Evolutionary conservation across 2,329 filamentous ascomycete species (phyloP).

Genomic region (Trichoderma semiorbis): DNA sequence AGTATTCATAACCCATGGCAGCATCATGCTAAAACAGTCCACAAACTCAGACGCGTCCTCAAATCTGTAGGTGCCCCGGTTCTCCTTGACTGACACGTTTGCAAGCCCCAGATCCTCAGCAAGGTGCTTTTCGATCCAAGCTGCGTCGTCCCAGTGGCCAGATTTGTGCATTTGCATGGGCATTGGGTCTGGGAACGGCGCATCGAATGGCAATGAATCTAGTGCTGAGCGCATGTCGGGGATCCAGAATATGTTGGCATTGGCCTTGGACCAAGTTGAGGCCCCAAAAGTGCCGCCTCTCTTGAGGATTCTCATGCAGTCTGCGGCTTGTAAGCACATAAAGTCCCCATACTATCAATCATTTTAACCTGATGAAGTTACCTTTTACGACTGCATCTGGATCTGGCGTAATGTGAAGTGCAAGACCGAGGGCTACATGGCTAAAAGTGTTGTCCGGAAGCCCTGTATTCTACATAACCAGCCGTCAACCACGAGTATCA

Average conservation of each 20-base stretch:
- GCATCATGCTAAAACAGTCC: constrained; percentile 36
- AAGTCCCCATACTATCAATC: neutral
- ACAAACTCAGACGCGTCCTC: constrained; percentile 37
- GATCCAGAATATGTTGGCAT: constrained; percentile 34
- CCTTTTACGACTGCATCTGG: constrained; percentile 33
- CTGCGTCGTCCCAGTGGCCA: constrained; percentile 38
- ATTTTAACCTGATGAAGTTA: constrained; percentile 15
- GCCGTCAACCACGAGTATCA: neutral
- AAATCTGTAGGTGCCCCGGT: constrained; percentile 29
- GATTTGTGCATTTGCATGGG: constrained; percentile 40
- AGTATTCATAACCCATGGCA: constrained; percentile 35
- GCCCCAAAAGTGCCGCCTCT: constrained; percentile 38
- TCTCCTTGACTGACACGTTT: constrained; percentile 36
- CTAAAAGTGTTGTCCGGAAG: constrained; percentile 39
- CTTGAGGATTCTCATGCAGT: constrained; percentile 38
- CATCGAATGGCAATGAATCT: constrained; percentile 38
- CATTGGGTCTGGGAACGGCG: constrained; percentile 33
- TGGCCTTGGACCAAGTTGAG: constrained; percentile 35
- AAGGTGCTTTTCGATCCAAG: constrained; percentile 39
- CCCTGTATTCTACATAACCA: constrained; percentile 35
- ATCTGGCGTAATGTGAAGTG: constrained; percentile 44
- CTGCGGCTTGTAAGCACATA: constrained; percentile 19
- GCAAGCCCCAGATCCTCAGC: constrained; percentile 32
- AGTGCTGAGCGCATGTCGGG: constrained; percentile 40
- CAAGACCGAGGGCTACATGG: constrained; percentile 46